phyloP scores from a whole-genome alignment of 345 rosid species.

The Ceriops tagal region DNA sequence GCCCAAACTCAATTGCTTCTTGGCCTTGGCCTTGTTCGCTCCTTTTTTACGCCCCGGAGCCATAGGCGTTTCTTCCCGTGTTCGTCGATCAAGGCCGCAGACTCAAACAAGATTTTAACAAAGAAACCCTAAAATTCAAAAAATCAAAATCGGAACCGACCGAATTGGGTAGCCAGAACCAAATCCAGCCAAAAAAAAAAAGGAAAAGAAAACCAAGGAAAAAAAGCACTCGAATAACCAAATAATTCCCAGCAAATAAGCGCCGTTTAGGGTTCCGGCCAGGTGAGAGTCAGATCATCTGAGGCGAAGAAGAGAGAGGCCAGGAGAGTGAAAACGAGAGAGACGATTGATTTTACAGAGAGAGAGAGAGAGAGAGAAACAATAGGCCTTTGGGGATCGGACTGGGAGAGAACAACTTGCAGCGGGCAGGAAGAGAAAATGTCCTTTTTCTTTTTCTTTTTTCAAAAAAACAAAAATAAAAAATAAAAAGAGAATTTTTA shows the following conservation, averaged over 20 bases:
- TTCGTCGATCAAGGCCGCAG: not conserved
- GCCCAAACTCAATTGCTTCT: constrained; percentile 70
- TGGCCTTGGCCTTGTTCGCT: constrained; percentile 51
- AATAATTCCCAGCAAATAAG: constrained; percentile 12
- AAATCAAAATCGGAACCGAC: constrained; percentile 7
- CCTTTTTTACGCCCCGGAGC: constrained; percentile 80
- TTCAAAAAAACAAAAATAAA: too few species aligned
- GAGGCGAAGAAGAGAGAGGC: too few species aligned
- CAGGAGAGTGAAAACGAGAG: too few species aligned
- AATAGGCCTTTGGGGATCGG: too few species aligned
- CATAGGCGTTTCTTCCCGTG: constrained; percentile 34
- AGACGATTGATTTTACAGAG: too few species aligned
- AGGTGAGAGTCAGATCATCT: not conserved
- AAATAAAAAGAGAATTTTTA: too few species aligned
- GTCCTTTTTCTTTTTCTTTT: too few species aligned
- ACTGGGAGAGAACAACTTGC: too few species aligned
- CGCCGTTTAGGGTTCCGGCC: constrained; percentile 31
- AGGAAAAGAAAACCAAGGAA: constrained; percentile 4
- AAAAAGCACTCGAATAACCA: not conserved
- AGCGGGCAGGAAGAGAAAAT: too few species aligned
- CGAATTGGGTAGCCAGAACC: constrained; percentile 1
- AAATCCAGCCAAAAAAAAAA: not conserved
- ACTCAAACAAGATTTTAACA: not conserved
- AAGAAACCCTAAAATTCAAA: not conserved
- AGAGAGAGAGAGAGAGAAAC: too few species aligned